Percentiles rank a stretch among this genome's conserved stretches.
phyloP scores from a whole-genome alignment of 2,329 filamentous ascomycete genomes.

The Calonectria henricotiae region DNA sequence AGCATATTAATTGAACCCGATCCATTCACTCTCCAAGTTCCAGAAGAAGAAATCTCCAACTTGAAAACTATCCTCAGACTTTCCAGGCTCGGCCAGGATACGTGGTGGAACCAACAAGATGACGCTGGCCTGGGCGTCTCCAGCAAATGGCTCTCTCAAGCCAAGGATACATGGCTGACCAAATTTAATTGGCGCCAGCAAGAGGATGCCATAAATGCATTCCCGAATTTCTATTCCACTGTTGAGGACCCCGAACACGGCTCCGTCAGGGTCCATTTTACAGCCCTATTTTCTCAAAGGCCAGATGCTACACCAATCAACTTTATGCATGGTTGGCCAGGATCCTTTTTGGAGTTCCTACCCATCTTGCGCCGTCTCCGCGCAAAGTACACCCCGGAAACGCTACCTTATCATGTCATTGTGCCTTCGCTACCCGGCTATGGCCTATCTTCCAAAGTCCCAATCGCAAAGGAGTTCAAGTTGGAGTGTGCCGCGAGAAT shows the following conservation, averaged over 20 bases:
- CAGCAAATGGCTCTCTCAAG: neutral
- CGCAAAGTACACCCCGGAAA: neutral
- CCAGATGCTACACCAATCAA: neutral
- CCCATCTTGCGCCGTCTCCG: neutral
- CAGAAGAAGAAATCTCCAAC: neutral
- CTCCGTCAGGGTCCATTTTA: neutral
- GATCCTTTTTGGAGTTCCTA: neutral
- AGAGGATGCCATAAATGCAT: neutral
- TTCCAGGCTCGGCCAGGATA: neutral
- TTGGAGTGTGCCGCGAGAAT: slow-evolving; percentile 6
- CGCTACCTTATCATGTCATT: neutral
- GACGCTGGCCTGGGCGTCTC: neutral
- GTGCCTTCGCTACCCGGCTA: neutral
- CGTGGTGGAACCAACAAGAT: neutral
- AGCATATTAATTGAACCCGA: neutral
- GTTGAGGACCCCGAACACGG: neutral
- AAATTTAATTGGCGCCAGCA: neutral
- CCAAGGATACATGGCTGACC: neutral
- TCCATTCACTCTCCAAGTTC: neutral
- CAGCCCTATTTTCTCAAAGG: neutral
- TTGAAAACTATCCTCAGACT: neutral
- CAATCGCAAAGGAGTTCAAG: neutral
- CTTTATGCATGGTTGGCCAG: neutral
- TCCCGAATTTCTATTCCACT: neutral
- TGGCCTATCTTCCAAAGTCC: neutral